Evolutionary conservation across 2,329 filamentous ascomycete genomes (phyloP).

Genomic region (Botrytis deweyae): DNA sequence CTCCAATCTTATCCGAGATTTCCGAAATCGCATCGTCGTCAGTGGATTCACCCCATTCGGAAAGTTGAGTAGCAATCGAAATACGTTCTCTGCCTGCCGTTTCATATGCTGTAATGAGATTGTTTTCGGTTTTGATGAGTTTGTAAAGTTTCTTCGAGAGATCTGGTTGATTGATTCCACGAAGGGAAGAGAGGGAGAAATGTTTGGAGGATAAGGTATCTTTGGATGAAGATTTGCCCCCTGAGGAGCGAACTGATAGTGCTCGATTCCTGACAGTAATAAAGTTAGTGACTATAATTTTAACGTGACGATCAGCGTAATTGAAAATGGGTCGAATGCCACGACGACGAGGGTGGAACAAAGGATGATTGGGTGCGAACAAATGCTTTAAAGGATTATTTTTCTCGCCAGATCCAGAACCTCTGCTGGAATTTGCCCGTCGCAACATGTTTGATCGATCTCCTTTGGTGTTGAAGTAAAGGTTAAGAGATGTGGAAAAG

Average conservation of each 20-base stretch:
- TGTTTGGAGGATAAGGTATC: slow-evolving; percentile 50
- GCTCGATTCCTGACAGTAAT: slow-evolving; percentile 62
- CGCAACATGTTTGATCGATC: not conserved
- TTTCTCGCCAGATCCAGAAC: slow-evolving; percentile 16
- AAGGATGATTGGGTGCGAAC: slow-evolving; percentile 8
- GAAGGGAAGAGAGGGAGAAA: slow-evolving; percentile 84
- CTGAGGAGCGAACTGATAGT: slow-evolving; percentile 66
- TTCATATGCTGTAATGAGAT: slow-evolving; percentile 81
- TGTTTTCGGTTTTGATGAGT: slow-evolving; percentile 94
- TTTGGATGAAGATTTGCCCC: slow-evolving; percentile 40
- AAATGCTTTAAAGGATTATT: slow-evolving; percentile 16
- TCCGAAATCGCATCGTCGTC: slow-evolving; percentile 84
- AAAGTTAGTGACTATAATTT: slow-evolving; percentile 9
- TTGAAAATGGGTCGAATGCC: slow-evolving; percentile 3
- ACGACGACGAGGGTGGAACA: not conserved
- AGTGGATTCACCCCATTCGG: slow-evolving; percentile 94
- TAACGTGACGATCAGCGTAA: not conserved
- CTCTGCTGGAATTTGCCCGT: slow-evolving; percentile 14
- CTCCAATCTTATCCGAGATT: slow-evolving; percentile 92
- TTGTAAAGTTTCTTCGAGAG: slow-evolving; percentile 85
- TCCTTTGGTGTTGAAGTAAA: not conserved
- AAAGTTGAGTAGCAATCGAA: slow-evolving; percentile 84
- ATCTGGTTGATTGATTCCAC: slow-evolving; percentile 81
- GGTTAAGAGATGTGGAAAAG: not conserved
- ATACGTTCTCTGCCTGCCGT: slow-evolving; percentile 79